These are phyloP conservation scores for Neospora caninum DNA, from an alignment of 169 alveolate genomes.

Conservation along the genomic window DNA sequence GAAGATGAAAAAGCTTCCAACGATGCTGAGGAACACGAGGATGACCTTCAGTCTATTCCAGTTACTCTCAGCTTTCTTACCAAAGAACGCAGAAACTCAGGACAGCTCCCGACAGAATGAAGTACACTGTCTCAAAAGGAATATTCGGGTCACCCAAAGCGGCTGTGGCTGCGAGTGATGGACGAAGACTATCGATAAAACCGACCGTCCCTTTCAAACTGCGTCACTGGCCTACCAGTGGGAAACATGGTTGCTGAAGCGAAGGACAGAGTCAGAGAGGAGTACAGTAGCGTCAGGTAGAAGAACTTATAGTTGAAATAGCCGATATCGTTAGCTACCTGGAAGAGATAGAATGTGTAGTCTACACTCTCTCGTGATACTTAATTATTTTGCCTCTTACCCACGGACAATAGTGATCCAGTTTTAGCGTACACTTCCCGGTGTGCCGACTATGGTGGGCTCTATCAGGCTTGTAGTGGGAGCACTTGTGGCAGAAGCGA, in stretches of 20 bases:
- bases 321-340: constrained; percentile 68
- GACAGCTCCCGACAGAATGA: constrained; percentile 68
- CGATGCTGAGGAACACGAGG: constrained; percentile 63
- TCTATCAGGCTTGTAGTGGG: constrained; percentile 67
- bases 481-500: constrained; percentile 65
- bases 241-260: constrained; percentile 43
- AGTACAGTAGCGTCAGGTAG: constrained; percentile 73
- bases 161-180: constrained; percentile 47
- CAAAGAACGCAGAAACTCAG: constrained; percentile 58
- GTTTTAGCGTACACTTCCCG: constrained; percentile 59
- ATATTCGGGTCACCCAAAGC: constrained; percentile 62
- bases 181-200: background rate
- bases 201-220: background rate
- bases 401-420: constrained; percentile 72
- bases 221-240: constrained; percentile 31
- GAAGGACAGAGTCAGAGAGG: constrained; percentile 38
- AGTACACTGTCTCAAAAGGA: constrained; percentile 63
- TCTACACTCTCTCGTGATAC: background rate
- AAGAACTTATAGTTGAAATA: constrained; percentile 71
- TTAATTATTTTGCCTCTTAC: background rate
- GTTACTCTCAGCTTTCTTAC: background rate
- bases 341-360: background rate
- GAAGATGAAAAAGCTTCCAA: constrained; percentile 72
- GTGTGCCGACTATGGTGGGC: constrained; percentile 66
- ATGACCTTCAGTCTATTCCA: constrained; percentile 17